Conservation (phyloP, 163 green algal genomes). For the Scenedesmus sp. region DNA sequence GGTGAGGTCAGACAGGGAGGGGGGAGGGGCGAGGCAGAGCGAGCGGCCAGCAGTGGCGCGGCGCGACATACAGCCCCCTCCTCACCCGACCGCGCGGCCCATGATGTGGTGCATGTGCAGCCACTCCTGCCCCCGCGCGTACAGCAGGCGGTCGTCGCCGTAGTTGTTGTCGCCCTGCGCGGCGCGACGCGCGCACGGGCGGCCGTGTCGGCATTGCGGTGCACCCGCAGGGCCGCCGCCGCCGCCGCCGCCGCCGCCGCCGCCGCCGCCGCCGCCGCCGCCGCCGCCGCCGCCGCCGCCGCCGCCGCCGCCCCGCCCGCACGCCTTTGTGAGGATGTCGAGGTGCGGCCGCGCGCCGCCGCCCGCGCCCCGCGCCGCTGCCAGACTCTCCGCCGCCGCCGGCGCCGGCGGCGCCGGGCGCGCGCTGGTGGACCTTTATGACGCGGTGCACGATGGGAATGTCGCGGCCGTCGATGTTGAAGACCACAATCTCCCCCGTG, state of each 20-base stretch:
- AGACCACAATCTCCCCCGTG: conserved; percentile 95
- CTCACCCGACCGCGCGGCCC: conserved; percentile 91
- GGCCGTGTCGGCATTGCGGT: no score
- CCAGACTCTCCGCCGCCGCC: no score
- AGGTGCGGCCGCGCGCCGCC: no score
- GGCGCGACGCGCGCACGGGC: background rate
- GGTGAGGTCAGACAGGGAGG: no score
- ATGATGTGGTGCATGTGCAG: conserved; percentile 95
- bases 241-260: no score
- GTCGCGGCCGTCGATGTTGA: conserved; percentile 92
- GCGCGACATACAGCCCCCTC: background rate
- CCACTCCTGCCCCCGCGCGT: conserved; percentile 90
- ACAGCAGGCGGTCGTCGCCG: conserved; percentile 92
- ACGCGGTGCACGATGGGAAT: conserved; percentile 98
- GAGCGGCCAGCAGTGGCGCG: background rate
- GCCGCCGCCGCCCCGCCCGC: background rate
- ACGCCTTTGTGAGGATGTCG: conserved; percentile 88
- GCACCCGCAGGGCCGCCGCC: no score
- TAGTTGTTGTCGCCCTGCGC: conserved; percentile 97
- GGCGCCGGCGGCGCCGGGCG: no score
- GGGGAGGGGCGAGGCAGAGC: no score
- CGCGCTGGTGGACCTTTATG: conserved; percentile 83
- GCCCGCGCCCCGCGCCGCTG: no score
- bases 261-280: no score
- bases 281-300: no score